Percentiles rank a stretch among this genome's conserved stretches.
Conservation (phyloP, 106 monocot genomes). For the Posidonia australis region DNA sequence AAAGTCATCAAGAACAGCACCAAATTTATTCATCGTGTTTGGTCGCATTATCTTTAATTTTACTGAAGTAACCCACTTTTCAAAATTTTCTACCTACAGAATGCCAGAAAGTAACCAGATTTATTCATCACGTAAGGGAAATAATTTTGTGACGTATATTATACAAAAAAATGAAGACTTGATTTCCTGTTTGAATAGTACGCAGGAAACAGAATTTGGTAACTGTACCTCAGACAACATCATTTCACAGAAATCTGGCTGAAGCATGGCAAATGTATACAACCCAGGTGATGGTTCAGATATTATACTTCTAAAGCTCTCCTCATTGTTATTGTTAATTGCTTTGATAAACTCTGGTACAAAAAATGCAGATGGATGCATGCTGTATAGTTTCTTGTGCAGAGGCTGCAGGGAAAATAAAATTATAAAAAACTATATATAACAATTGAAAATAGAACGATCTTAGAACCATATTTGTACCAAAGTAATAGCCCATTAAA, state of each 20-base stretch:
- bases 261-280: conserved; percentile 83
- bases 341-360: conserved; percentile 74
- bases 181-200: not conserved
- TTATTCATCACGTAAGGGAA: not conserved
- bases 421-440: not conserved
- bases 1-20: conserved; percentile 97
- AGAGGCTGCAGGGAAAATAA: conserved; percentile 41
- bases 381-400: conserved; percentile 62
- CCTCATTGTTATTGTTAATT: conserved; percentile 55
- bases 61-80: conserved; percentile 55
- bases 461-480: too few species aligned
- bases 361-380: conserved; percentile 59
- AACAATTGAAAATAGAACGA: too few species aligned
- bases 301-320: conserved; percentile 73
- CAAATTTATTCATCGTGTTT: conserved; percentile 95
- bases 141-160: not conserved
- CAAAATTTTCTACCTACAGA: conserved; percentile 82
- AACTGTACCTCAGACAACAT: conserved; percentile 71
- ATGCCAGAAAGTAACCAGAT: not conserved
- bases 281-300: conserved; percentile 77
- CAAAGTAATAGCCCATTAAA: too few species aligned
- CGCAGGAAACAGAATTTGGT: not conserved
- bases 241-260: conserved; percentile 75
- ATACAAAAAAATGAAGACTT: not conserved
- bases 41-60: conserved; percentile 89